phyloP scores from a whole-genome alignment of 2,329 filamentous ascomycete genomes.

The Endothia cerciana region DNA sequence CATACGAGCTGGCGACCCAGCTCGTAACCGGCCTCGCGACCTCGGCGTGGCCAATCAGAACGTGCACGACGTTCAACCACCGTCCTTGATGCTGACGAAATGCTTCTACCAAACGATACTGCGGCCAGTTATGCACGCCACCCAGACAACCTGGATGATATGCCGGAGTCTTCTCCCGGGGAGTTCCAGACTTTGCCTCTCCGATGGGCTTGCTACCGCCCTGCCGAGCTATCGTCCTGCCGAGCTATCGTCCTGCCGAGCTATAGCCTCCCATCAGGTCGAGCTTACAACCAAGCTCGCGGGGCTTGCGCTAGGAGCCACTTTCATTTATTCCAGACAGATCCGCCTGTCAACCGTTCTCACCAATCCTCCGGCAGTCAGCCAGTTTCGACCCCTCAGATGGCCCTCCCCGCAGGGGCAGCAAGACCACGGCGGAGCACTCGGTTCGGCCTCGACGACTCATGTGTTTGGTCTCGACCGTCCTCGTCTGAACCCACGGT shows the following conservation, averaged over 20 bases:
- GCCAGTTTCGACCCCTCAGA: conserved; percentile 8
- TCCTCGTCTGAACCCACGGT: neutral
- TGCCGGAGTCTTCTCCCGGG: neutral
- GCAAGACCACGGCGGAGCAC: neutral
- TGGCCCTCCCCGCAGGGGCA: neutral
- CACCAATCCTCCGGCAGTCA: conserved; percentile 16
- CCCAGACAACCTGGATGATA: neutral
- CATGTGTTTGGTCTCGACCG: neutral
- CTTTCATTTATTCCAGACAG: conserved; percentile 21
- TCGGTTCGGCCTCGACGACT: neutral
- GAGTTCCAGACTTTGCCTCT: neutral
- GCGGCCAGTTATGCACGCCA: neutral
- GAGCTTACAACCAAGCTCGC: neutral
- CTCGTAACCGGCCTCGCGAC: neutral
- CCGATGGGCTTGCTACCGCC: neutral
- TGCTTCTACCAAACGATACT: neutral
- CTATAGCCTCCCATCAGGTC: neutral
- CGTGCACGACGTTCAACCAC: neutral
- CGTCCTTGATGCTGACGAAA: neutral
- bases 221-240: too few relatives aligned
- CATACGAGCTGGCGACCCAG: neutral
- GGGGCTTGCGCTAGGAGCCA: neutral
- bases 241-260: neutral
- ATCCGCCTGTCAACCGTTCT: conserved; percentile 19
- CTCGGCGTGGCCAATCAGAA: neutral